A percentile compares a stretch with the other conserved stretches of the same genome.
phyloP scores from a whole-genome alignment of 768 basidiomycete genomes.

The Lactifluus echinatus region DNA sequence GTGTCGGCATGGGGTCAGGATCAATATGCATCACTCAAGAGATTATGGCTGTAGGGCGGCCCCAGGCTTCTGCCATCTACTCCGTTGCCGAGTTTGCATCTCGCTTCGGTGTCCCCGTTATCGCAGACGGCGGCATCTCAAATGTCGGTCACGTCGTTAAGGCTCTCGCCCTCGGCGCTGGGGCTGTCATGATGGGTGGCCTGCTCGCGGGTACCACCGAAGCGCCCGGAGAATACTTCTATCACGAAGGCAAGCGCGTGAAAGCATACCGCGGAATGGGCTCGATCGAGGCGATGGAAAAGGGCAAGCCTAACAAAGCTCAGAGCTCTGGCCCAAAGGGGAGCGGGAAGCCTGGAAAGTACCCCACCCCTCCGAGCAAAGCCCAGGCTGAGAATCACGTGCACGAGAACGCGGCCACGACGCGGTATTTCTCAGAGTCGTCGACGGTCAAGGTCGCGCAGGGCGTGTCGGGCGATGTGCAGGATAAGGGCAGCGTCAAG shows the following conservation, averaged over 20 bases:
- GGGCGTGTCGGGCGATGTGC: constrained; percentile 93
- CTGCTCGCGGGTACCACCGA: constrained; percentile 93
- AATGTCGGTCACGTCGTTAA: constrained; percentile 99
- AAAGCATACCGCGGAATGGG: constrained; percentile 99
- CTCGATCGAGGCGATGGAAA: constrained; percentile 74
- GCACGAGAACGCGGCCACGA: constrained; percentile 90
- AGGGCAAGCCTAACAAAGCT: constrained; percentile 40
- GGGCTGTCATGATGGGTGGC: constrained; percentile 98
- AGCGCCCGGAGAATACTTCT: constrained; percentile 98
- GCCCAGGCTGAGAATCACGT: constrained; percentile 28
- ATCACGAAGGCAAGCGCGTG: constrained; percentile 97
- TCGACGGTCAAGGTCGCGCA: constrained; percentile 94
- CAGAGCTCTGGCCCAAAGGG: constrained; percentile 25
- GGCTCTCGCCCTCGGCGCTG: constrained; percentile 87
- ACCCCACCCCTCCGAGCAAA: constrained; percentile 36
- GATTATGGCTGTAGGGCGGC: constrained; percentile 97
- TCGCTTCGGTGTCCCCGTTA: constrained; percentile 92
- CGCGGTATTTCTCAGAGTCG: constrained; percentile 90
- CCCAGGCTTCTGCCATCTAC: constrained; percentile 97
- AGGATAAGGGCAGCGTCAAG: constrained; percentile 93
- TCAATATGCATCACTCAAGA: constrained; percentile 99
- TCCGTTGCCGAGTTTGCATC: constrained; percentile 88
- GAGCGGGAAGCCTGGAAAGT: constrained; percentile 30
- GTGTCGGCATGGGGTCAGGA: constrained; percentile 96
- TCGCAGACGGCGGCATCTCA: constrained; percentile 91